Evolutionary conservation across 805 yeast genomes (phyloP).

Genomic region (Sugiyamaella chiloensis): DNA sequence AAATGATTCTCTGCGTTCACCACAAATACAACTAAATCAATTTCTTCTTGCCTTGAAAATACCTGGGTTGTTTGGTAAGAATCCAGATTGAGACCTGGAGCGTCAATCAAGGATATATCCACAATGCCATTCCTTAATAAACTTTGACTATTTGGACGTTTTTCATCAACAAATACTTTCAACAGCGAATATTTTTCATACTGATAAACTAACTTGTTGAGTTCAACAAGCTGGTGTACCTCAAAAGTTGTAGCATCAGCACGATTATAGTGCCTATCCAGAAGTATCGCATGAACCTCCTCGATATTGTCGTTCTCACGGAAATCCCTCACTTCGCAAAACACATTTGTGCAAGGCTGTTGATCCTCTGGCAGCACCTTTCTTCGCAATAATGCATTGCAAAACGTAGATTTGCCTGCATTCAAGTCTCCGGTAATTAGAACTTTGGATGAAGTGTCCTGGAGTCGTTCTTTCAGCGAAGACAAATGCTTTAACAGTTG

Average conservation of each 20-base stretch:
- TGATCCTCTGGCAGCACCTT: slow-evolving; percentile 90
- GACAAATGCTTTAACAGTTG: slow-evolving; percentile 65
- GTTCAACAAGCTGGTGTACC: slow-evolving; percentile 48
- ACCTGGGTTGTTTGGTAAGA: slow-evolving; percentile 92
- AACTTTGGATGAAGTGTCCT: slow-evolving; percentile 89
- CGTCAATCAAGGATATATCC: slow-evolving; percentile 90
- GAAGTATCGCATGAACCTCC: slow-evolving; percentile 87
- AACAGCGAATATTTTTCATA: slow-evolving; percentile 69
- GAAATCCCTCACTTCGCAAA: slow-evolving; percentile 90
- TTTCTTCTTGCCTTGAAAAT: slow-evolving; percentile 94
- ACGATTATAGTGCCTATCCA: slow-evolving; percentile 43
- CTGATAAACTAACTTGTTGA: slow-evolving; percentile 69
- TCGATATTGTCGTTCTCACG: slow-evolving; percentile 70
- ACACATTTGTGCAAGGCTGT: slow-evolving; percentile 95
- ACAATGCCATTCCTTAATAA: slow-evolving; percentile 84
- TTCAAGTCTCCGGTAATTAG: slow-evolving; percentile 96
- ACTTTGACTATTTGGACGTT: slow-evolving; percentile 62
- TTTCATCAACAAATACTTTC: slow-evolving; percentile 78
- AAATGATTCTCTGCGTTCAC: slow-evolving; percentile 95
- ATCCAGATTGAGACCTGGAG: slow-evolving; percentile 94
- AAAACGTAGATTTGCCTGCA: slow-evolving; percentile 94
- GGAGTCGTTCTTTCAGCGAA: slow-evolving; percentile 76
- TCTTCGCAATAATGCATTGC: slow-evolving; percentile 81
- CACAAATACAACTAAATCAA: slow-evolving; percentile 92
- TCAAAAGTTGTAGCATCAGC: slow-evolving; percentile 66